Base-by-base conservation (phyloP, 1,139 yeast genomes). In the Suhomyces taliae region DNA sequence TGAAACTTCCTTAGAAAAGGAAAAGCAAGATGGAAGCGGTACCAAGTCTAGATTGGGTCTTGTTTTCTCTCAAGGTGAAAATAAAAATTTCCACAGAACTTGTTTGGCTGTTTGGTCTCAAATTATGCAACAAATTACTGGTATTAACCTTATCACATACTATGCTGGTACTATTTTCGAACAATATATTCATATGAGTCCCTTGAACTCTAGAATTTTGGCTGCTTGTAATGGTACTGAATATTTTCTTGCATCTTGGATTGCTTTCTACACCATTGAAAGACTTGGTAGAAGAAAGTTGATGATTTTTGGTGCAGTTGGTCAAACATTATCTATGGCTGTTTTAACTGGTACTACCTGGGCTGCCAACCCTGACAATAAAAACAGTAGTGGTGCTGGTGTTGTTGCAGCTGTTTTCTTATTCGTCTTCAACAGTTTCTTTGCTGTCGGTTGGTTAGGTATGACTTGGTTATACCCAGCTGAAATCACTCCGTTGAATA, bases 141-240 rank as follows among this genome's bases (percentile, higher is more conserved):
- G 87, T 59, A 81, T 85, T 70, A 83, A 83, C 58, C 85, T 86
- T 53, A 83, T 84, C 50, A 83, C 82, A 58, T 83, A 83, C 66
- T 83, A 83, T 58, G 80, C 87, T 12, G 81, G 88, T 31, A 82
- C 82, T 43, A 70, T 83, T 56, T 82, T 82, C 57, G 75, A 74
- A 54, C 57, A 59, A 10, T 70, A 71, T 43, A 64, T 78, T 40
- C 76, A 75, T 7, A 65, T 77, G 65, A 51, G 60, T 27, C 67
- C 74, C 4, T 72, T 80, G 59, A 64, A 81, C 55, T 66, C 85
- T n/a, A 71, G 81, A 61, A 71, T 82, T 52, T 67, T 82, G 59
- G 87, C 86, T 57, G 87, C 87, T 69, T 82, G 82, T 34, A 79
- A 80, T 54, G 72, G 85, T 26, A 80, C 84, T 40, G 70, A 81